Conservation (phyloP, 441 rosid genomes). For the Melastoma candidum region DNA sequence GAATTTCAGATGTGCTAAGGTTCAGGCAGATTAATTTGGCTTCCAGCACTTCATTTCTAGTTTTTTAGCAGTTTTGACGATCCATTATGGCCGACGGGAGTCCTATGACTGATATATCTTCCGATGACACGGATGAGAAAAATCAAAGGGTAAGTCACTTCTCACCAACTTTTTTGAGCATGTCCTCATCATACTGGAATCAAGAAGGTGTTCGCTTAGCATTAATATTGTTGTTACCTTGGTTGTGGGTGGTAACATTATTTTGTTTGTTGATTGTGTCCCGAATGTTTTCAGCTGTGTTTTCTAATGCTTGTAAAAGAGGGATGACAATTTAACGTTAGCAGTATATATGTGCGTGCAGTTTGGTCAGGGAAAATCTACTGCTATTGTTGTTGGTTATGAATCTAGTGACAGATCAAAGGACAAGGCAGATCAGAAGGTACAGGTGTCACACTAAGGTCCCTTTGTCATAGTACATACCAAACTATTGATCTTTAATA, state of each 20-base stretch:
- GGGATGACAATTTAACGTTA: slow-evolving; percentile 10
- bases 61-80: neutral
- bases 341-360: slow-evolving; percentile 35
- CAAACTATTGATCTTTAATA: too few relatives aligned
- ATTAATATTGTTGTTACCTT: too few relatives aligned
- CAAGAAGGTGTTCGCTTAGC: too few relatives aligned
- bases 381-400: slow-evolving; percentile 33
- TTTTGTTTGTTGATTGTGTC: too few relatives aligned
- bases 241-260: too few relatives aligned
- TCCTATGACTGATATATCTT: slow-evolving; percentile 85
- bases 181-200: too few relatives aligned
- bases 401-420: slow-evolving; percentile 95
- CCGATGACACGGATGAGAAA: slow-evolving; percentile 84
- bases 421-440: slow-evolving; percentile 92
- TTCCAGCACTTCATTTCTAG: neutral
- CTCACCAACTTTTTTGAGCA: slow-evolving; percentile 2
- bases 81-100: slow-evolving; percentile 71
- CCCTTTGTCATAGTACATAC: too few relatives aligned
- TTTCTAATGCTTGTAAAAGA: too few relatives aligned
- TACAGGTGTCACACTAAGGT: slow-evolving; percentile 2
- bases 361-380: slow-evolving; percentile 55
- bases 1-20: too few relatives aligned
- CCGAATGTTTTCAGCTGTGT: too few relatives aligned
- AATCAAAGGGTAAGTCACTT: slow-evolving; percentile 52
- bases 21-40: too few relatives aligned